These are phyloP conservation scores for Fraxinus nigra DNA, from an alignment of 305 asterid species.

Conservation along the genomic window DNA sequence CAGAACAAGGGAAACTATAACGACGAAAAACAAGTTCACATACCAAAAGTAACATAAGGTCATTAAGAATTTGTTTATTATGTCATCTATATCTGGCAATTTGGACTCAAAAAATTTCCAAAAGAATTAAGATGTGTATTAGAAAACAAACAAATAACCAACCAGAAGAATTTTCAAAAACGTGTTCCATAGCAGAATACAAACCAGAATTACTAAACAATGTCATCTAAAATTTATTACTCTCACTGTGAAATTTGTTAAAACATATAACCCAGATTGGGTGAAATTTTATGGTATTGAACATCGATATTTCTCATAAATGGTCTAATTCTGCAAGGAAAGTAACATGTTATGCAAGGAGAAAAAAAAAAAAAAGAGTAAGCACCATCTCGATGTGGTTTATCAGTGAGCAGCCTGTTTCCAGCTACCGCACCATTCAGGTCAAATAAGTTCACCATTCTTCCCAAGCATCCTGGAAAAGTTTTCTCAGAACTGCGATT, in stretches of 20 bases:
- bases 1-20: neutral
- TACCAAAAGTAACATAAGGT: slow-evolving; percentile 8
- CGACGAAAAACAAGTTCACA: slow-evolving; percentile 5
- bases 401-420: slow-evolving; percentile 67
- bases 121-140: neutral
- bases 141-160: neutral
- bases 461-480: slow-evolving; percentile 85
- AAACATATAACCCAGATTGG: neutral
- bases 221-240: neutral
- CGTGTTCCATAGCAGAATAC: neutral
- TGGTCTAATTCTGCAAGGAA: neutral
- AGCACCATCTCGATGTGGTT: slow-evolving; percentile 65
- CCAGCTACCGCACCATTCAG: slow-evolving; percentile 55
- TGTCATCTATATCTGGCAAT: slow-evolving; percentile 4
- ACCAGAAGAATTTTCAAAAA: neutral
- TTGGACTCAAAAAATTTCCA: neutral
- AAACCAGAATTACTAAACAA: neutral
- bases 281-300: neutral
- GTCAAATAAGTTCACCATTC: slow-evolving; percentile 85
- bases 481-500: slow-evolving; percentile 47
- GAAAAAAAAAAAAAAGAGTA: slow-evolving; percentile 11
- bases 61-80: slow-evolving; percentile 6
- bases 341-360: neutral
- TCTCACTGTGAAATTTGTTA: neutral
- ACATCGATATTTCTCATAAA: neutral